phyloP scores from a whole-genome alignment of 208 protist genomes.

The Balamuthia mandrillaris region DNA sequence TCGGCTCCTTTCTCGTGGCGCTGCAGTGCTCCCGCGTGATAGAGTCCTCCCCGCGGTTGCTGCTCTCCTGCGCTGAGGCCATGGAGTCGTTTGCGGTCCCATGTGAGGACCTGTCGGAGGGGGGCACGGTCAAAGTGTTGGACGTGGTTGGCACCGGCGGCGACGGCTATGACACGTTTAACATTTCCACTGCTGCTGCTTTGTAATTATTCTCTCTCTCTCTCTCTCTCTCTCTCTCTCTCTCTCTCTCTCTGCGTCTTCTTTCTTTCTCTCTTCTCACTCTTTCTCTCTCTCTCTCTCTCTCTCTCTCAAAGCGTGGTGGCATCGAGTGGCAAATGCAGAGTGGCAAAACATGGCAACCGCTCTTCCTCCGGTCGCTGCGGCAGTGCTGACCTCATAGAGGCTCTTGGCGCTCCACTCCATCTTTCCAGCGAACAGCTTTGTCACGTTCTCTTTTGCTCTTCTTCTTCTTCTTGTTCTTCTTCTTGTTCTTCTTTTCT shows the following conservation, averaged over 20 bases:
- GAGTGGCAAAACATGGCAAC: conserved; percentile 40
- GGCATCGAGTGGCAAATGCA: neutral
- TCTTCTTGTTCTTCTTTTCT: too few relatives aligned
- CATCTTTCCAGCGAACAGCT: neutral
- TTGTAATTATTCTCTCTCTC: too few relatives aligned
- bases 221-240: too few relatives aligned
- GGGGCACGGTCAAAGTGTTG: neutral
- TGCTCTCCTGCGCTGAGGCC: conserved; percentile 15
- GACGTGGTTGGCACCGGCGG: conserved; percentile 37
- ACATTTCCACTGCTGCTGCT: conserved; percentile 31
- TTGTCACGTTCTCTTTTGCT: neutral
- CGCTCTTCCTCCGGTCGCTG: conserved; percentile 6
- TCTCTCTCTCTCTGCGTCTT: neutral
- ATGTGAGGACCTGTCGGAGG: neutral
- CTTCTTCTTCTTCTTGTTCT: too few relatives aligned
- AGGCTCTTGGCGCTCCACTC: conserved; percentile 14
- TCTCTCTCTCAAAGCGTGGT: neutral
- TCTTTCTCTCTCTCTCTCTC: neutral
- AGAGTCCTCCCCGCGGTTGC: neutral
- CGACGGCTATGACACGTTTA: conserved; percentile 37
- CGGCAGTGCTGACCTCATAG: conserved; percentile 14
- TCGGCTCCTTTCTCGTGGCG: too few relatives aligned
- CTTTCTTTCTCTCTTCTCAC: neutral
- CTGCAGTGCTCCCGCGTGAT: too few relatives aligned
- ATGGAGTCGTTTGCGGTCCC: conserved; percentile 7